A percentile compares a stretch with the other conserved stretches of the same genome.
These are phyloP conservation scores for Dipteronia dyeriana DNA, from an alignment of 345 rosid species.

Conservation along the genomic window DNA sequence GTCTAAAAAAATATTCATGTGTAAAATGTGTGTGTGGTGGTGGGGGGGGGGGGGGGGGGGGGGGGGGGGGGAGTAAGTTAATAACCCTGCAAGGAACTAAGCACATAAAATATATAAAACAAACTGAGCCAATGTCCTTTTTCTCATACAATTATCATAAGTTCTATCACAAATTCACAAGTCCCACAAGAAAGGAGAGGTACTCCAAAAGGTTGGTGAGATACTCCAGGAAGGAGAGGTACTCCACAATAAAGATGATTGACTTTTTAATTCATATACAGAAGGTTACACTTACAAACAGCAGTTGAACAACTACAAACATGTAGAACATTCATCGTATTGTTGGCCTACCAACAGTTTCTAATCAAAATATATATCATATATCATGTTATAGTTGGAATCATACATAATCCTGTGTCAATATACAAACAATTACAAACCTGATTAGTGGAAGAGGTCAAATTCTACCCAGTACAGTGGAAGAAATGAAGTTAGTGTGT, in stretches of 20 bases:
- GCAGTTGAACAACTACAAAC: background rate
- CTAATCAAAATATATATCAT: conserved; percentile 1
- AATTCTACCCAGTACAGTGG: conserved; percentile 10
- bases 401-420: conserved; percentile 1
- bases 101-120: no score
- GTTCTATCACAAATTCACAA: background rate
- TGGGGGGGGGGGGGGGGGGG: no score
- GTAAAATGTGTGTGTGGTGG: no score
- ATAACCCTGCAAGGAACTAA: no score
- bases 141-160: background rate
- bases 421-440: conserved; percentile 11
- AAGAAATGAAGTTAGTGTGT: conserved; percentile 14
- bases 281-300: conserved; percentile 4
- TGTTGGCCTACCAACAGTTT: conserved; percentile 12
- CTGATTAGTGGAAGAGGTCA: conserved; percentile 1
- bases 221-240: background rate
- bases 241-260: background rate
- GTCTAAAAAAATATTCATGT: no score
- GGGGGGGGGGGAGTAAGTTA: no score
- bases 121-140: no score
- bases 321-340: background rate
- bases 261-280: conserved; percentile 1
- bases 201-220: no score
- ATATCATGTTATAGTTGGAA: background rate
- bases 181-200: background rate